These are phyloP conservation scores for Sugiyamaella sp. DNA, from an alignment of 1,139 yeast genomes.

Conservation along the genomic window DNA sequence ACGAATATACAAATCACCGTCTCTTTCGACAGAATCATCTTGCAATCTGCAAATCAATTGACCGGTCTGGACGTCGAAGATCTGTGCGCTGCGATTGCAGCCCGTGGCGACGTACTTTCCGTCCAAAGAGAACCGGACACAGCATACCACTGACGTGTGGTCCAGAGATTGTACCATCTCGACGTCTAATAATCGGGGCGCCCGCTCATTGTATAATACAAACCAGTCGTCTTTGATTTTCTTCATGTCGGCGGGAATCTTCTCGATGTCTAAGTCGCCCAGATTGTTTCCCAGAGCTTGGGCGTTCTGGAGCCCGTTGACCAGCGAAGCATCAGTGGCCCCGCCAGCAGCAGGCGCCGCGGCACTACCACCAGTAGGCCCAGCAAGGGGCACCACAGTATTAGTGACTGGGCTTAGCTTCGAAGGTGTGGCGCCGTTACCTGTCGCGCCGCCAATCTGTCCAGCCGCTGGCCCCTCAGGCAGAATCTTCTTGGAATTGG, in stretches of 20 bases:
- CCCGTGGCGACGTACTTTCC: slow-evolving; percentile 97
- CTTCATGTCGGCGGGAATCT: slow-evolving; percentile 77
- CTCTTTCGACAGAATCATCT: slow-evolving; percentile 64
- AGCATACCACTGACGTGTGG: slow-evolving; percentile 93
- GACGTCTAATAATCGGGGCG: slow-evolving; percentile 74
- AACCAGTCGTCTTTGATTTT: slow-evolving; percentile 87
- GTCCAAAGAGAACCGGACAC: slow-evolving; percentile 90
- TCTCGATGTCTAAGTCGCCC: slow-evolving; percentile 76
- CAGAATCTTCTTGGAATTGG: slow-evolving; percentile 11
- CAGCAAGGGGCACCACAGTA: slow-evolving; percentile 17
- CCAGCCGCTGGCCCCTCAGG: slow-evolving; percentile 11
- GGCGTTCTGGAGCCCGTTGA: slow-evolving; percentile 26
- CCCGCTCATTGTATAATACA: slow-evolving; percentile 87
- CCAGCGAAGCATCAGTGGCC: slow-evolving; percentile 17
- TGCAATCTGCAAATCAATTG: slow-evolving; percentile 83
- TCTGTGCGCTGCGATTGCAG: slow-evolving; percentile 94
- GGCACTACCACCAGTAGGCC: slow-evolving; percentile 17
- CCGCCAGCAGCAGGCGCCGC: slow-evolving; percentile 11
- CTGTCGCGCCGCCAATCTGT: slow-evolving; percentile 11
- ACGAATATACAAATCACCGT: slow-evolving; percentile 85
- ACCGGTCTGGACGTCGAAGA: slow-evolving; percentile 90
- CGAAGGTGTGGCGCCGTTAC: slow-evolving; percentile 24
- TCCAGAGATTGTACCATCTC: slow-evolving; percentile 88
- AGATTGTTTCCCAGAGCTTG: slow-evolving; percentile 55
- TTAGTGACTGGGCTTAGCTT: slow-evolving; percentile 19